Evolutionary conservation across 306 rosid genomes (phyloP).

Genomic region (Begonia masoniana): DNA sequence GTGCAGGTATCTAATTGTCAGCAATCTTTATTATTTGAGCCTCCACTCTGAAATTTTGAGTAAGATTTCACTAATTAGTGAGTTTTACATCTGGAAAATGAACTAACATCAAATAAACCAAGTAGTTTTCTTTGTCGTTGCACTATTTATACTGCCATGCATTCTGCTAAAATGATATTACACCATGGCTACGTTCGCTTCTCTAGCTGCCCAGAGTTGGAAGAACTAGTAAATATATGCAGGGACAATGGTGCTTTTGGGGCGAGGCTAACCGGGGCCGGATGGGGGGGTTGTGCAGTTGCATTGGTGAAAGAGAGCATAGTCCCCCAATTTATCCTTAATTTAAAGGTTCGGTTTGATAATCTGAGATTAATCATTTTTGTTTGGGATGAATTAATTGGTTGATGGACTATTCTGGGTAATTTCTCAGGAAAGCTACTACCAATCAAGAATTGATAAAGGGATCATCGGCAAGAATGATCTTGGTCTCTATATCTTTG

Average conservation of each 20-base stretch:
- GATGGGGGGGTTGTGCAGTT: constrained; percentile 99
- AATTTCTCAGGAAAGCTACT: constrained; percentile 1
- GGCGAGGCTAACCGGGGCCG: constrained; percentile 97
- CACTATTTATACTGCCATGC: too few relatives aligned
- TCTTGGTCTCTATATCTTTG: constrained; percentile 71
- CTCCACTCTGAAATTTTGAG: too few relatives aligned
- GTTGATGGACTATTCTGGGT: background rate
- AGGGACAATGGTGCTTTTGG: constrained; percentile 70
- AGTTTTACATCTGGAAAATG: too few relatives aligned
- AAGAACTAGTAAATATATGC: constrained; percentile 65
- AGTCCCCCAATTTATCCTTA: constrained; percentile 81
- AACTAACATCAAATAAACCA: too few relatives aligned
- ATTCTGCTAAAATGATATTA: too few relatives aligned
- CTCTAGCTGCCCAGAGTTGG: constrained; percentile 85
- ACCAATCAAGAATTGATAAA: background rate
- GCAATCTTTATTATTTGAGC: too few relatives aligned
- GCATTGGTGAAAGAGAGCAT: constrained; percentile 80
- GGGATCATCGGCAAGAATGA: constrained; percentile 29
- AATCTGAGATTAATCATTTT: background rate
- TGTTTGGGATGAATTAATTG: background rate
- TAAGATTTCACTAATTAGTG: too few relatives aligned
- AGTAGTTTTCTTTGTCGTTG: too few relatives aligned
- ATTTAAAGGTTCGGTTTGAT: constrained; percentile 51
- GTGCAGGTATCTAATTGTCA: constrained; percentile 54
- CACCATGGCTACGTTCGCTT: constrained; percentile 1